These are phyloP conservation scores for Penicillium fimorum DNA, from an alignment of 495 filamentous ascomycete genomes.

Conservation along the genomic window DNA sequence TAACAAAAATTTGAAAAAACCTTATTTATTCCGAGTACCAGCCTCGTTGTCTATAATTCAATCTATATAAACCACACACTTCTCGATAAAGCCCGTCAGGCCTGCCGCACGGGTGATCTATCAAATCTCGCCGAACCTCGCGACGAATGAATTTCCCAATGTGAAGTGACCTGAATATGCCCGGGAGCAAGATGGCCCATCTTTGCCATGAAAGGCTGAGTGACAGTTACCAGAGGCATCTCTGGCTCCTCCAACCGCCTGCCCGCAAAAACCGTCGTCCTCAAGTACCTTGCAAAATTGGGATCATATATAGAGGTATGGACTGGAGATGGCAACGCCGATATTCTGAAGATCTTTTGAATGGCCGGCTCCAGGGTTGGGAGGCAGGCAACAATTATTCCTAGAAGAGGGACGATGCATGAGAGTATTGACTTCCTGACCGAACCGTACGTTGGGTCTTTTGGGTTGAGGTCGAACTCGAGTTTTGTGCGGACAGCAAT, in stretches of 20 bases:
- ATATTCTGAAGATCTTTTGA: slow-evolving; percentile 6
- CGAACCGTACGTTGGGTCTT: slow-evolving; percentile 17
- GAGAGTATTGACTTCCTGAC: slow-evolving; percentile 21
- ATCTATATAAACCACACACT: not conserved
- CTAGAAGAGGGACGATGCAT: slow-evolving; percentile 13
- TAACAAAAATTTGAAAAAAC: not conserved
- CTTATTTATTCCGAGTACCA: not conserved
- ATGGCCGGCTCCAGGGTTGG: slow-evolving; percentile 15
- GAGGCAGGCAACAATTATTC: slow-evolving; percentile 23
- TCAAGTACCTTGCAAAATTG: slow-evolving; percentile 13
- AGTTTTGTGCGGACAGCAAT: slow-evolving; percentile 18
- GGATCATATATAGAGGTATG: slow-evolving; percentile 2
- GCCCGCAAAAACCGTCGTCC: slow-evolving; percentile 13
- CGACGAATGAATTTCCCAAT: slow-evolving; percentile 33
- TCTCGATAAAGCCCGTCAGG: not conserved
- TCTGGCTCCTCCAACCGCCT: slow-evolving; percentile 19
- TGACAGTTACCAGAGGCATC: slow-evolving; percentile 23
- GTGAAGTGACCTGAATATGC: slow-evolving; percentile 28
- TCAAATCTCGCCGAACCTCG: slow-evolving; percentile 25
- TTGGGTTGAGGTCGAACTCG: slow-evolving; percentile 9
- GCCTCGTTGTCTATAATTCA: not conserved
- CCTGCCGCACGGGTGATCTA: slow-evolving; percentile 3
- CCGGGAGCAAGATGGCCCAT: slow-evolving; percentile 21
- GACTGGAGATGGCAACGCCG: slow-evolving; percentile 4
- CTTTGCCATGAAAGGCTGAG: slow-evolving; percentile 22